Base-by-base conservation (phyloP, 2,329 filamentous ascomycete genomes). In the Apiospora aurea region DNA sequence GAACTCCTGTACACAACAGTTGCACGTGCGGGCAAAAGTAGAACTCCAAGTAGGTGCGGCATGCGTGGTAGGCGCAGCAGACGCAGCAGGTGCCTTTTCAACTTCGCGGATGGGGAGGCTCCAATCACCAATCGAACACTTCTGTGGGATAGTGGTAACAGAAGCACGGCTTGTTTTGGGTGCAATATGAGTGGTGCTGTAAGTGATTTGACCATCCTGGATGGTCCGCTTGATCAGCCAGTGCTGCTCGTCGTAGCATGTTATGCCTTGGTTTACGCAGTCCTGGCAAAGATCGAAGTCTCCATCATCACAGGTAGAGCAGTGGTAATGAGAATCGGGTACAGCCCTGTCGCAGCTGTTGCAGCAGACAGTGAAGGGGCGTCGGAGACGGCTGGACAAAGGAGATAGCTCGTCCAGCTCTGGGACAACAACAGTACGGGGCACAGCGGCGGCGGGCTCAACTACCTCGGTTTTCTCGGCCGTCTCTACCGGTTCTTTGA, bases 211-310 rank as follows among this genome's bases (percentile, higher is more conserved):
- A 69, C 95, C 96, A 72, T 95, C 88, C 78, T 92, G 87, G 74
- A 97, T 90, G 74, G 90, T 91, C 72, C 96, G 92, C 89, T 97
- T 98, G 82, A 98, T 96, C 82, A 99, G 87, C 95, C 95, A 98
- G 84, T 99, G 96, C 74, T 90, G 89, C 43, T 92, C 88, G 72
- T 91, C 91, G 74, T 91, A 89, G 85, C 97, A 99, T 53, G 93
- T 89, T 72, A 93, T 87, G 74, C 95, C 95, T 57, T 87, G 85
- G 69, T 91, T 88, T 67, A 98, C 90, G 78, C 96, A 99, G 7
- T 86, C 82, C 75, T 91, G 88, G 86, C 97, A 99, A 43, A 99
- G 89, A 79, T 99, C 96, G 78, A 95, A 99, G 81, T 99, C 96
- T 53, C 96, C 96, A 72, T 93, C 90, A 75, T 98, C 94, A 80